phyloP scores from a whole-genome alignment of 257 asterid species.

The Capsicum chinense region DNA sequence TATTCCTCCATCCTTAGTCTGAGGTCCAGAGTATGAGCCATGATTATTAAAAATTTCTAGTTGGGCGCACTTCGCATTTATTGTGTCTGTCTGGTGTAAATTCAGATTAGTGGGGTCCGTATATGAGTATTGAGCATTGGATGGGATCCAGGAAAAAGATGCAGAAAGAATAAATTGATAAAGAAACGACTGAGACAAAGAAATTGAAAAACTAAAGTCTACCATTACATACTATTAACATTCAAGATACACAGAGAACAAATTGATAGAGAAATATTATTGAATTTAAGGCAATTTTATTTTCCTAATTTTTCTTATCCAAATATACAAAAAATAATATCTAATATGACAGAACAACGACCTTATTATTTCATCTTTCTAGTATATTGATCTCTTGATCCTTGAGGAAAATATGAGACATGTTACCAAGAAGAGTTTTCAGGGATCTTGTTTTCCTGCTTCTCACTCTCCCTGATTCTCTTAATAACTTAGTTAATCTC shows the following conservation, averaged over 20 bases:
- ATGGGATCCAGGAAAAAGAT: not conserved
- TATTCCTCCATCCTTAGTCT: not conserved
- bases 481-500: conserved; percentile 62
- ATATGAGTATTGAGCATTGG: no score
- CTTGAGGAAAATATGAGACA: conserved; percentile 37
- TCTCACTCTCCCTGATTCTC: conserved; percentile 74
- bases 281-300: conserved; percentile 8
- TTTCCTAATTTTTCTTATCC: conserved; percentile 17
- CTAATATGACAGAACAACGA: not conserved
- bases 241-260: conserved; percentile 4
- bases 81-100: no score
- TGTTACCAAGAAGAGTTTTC: conserved; percentile 63
- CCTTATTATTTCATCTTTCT: conserved; percentile 32
- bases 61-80: no score
- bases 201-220: conserved; percentile 23
- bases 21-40: not conserved
- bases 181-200: conserved; percentile 33
- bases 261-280: not conserved
- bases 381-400: conserved; percentile 48
- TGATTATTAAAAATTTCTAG: no score
- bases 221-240: conserved; percentile 21
- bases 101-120: not conserved
- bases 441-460: conserved; percentile 66
- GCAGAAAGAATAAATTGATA: conserved; percentile 36
- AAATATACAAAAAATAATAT: not conserved